A percentile compares a stretch with the other conserved stretches of the same genome.
These are phyloP conservation scores for Fusarium coffeatum DNA, from an alignment of 2,329 filamentous ascomycete genomes.

Conservation along the genomic window DNA sequence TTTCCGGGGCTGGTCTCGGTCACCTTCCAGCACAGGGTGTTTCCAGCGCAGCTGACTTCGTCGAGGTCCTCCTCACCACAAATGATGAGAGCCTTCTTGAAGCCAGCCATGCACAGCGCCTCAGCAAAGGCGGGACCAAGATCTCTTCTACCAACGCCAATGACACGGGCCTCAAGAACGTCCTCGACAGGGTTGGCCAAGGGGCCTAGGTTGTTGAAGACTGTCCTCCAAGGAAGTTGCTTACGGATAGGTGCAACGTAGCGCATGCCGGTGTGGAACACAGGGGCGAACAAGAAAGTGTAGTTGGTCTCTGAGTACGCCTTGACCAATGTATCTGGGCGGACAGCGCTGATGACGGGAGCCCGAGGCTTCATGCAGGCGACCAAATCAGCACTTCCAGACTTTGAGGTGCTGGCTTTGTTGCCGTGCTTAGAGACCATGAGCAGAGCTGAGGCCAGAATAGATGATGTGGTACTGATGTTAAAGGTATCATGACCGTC, in stretches of 20 bases:
- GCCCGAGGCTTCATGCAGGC: slow-evolving; percentile 77
- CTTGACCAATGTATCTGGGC: slow-evolving; percentile 73
- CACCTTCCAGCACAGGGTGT: slow-evolving; percentile 89
- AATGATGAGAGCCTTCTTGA: slow-evolving; percentile 86
- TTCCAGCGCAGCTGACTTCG: slow-evolving; percentile 91
- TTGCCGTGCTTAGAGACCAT: slow-evolving; percentile 96
- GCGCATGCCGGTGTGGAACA: slow-evolving; percentile 96
- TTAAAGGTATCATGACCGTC: slow-evolving; percentile 99
- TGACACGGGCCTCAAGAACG: slow-evolving; percentile 85
- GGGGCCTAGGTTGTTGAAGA: slow-evolving; percentile 96
- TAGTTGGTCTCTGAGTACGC: slow-evolving; percentile 89
- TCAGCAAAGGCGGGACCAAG: slow-evolving; percentile 91
- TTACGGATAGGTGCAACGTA: slow-evolving; percentile 87
- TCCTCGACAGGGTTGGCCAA: slow-evolving; percentile 90
- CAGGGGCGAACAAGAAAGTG: slow-evolving; percentile 93
- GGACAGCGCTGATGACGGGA: slow-evolving; percentile 80
- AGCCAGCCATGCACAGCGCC: slow-evolving; percentile 79
- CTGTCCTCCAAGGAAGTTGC: slow-evolving; percentile 92
- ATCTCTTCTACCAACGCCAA: slow-evolving; percentile 91
- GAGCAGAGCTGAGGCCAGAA: slow-evolving; percentile 86
- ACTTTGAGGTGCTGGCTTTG: slow-evolving; percentile 92
- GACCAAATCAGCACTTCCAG: slow-evolving; percentile 92
- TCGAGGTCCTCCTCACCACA: slow-evolving; percentile 96
- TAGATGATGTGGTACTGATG: slow-evolving; percentile 94
- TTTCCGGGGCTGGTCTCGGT: slow-evolving; percentile 58